Percentiles rank a stretch among this genome's conserved stretches.
Conservation (phyloP, 371 early-diverging fungal species). For the Mortierella sp. region DNA sequence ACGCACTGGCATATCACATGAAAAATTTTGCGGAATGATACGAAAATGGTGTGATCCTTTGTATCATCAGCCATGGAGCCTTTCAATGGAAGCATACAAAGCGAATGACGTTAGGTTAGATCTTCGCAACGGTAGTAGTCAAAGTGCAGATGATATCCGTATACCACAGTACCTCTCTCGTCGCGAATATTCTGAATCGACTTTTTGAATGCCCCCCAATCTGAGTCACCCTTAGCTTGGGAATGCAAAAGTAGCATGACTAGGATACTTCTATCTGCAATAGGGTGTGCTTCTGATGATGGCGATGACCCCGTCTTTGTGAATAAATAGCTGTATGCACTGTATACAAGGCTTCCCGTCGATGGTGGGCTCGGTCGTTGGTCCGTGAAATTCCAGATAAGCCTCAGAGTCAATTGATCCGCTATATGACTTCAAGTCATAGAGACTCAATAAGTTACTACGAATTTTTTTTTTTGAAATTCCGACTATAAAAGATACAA, state of each 20-base stretch:
- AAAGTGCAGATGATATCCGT: not conserved
- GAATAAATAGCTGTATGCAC: slow-evolving; percentile 80
- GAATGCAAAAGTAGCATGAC: slow-evolving; percentile 66
- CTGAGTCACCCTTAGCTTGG: slow-evolving; percentile 46
- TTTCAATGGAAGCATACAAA: not conserved
- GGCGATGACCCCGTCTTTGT: slow-evolving; percentile 59
- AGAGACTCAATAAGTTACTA: not conserved
- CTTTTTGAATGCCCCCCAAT: slow-evolving; percentile 61
- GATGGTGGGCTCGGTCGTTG: slow-evolving; percentile 70
- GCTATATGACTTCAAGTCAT: slow-evolving; percentile 64
- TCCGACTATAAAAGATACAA: not conserved
- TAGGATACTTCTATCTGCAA: slow-evolving; percentile 74
- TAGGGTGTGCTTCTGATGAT: slow-evolving; percentile 65
- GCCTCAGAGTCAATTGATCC: slow-evolving; percentile 66
- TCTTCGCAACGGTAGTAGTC: not conserved
- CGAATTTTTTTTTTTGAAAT: not conserved
- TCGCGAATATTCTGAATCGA: slow-evolving; percentile 68
- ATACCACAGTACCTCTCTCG: slow-evolving; percentile 65
- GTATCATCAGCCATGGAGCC: slow-evolving; percentile 50
- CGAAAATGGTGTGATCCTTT: slow-evolving; percentile 61
- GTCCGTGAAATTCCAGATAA: slow-evolving; percentile 73
- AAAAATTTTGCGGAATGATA: slow-evolving; percentile 74
- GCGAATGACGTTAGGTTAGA: not conserved
- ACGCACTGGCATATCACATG: slow-evolving; percentile 71
- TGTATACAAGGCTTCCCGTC: slow-evolving; percentile 74